Evolutionary conservation across 192 early-diverging fungal species (phyloP), one percentile per base, ranked within the genome.

Genomic region (Coemansia sp.): DNA sequence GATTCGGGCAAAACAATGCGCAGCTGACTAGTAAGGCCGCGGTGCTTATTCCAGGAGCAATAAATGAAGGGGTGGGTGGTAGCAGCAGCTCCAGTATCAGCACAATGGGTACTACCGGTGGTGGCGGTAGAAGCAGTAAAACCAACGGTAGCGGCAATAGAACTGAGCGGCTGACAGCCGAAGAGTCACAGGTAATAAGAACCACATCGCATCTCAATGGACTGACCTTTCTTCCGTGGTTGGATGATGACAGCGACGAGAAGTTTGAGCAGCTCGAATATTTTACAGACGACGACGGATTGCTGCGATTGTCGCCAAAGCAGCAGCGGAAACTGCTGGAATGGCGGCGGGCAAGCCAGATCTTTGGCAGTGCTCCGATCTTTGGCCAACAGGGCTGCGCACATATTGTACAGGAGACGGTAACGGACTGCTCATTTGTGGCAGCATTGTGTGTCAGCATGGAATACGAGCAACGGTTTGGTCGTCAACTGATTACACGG

Each of bases 341-440:
- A 16, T 97, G 95, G 95, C 90, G 87, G 67, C 86, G 95, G 10
- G 90, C 92, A 7, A 82, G 82, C 14, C 84, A 92, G 60, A 77
- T 94, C 14, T 89, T 89, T 85, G 67, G 69, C 24, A 69, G 76
- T 14, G 91, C 91, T 0, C 76, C 68, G 41, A 85, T 97, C 68
- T 87, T 95, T 60, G 73, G 76, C 21, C 60, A 84, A 26, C 81
- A 88, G 28, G 91, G 91, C 7, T 86, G 88, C 67, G 72, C 71
- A 2, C 87, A 82, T 57, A 89, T 90, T 38, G 78, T 88, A 49
- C 86, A 95, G 82, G 93, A 97, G 68, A 87, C 92, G 16, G 95
- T 97, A 1, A 94, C 91, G 3, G 95, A 97, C 78, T 97, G 95
- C 71, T 95, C 93, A 10, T 95, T 97, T 76, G 95, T 97, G 5